These are phyloP conservation scores for Xerocomellus chrysenteron DNA, from an alignment of 768 basidiomycete genomes.

Conservation along the genomic window DNA sequence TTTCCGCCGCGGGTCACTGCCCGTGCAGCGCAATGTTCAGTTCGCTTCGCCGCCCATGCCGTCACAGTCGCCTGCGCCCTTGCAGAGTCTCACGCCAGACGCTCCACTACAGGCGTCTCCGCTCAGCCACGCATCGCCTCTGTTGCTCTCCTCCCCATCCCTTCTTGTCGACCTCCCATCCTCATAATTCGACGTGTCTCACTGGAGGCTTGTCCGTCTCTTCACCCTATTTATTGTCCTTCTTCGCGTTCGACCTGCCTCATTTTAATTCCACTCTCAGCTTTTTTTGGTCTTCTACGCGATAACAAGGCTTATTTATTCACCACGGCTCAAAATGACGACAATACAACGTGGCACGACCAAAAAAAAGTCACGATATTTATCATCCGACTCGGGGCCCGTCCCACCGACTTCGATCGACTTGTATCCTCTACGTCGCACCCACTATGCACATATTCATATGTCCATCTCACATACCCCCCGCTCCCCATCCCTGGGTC, in stretches of 20 bases:
- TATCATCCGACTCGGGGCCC: slow-evolving; percentile 17
- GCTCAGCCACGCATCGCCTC: slow-evolving; percentile 28
- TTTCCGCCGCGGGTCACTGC: slow-evolving; percentile 34
- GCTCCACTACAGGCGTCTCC: slow-evolving; percentile 24
- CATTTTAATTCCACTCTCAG: slow-evolving; percentile 3
- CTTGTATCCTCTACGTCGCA: slow-evolving; percentile 32
- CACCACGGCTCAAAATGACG: slow-evolving; percentile 28
- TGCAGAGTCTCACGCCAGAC: slow-evolving; percentile 29
- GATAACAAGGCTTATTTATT: slow-evolving; percentile 32
- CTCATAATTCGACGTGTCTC: slow-evolving; percentile 11
- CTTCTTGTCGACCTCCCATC: slow-evolving; percentile 22
- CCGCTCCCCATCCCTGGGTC: slow-evolving; percentile 12
- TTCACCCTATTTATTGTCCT: slow-evolving; percentile 32
- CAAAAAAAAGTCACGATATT: slow-evolving; percentile 27
- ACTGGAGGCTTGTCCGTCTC: slow-evolving; percentile 1
- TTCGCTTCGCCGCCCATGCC: slow-evolving; percentile 34
- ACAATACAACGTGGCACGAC: slow-evolving; percentile 21
- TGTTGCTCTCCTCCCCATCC: slow-evolving; percentile 22
- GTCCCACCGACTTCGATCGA: slow-evolving; percentile 11
- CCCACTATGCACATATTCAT: slow-evolving; percentile 27
- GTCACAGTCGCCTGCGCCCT: slow-evolving; percentile 25
- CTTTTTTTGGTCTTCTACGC: slow-evolving; percentile 21
- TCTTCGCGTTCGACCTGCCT: slow-evolving; percentile 17
- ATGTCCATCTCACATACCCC: slow-evolving; percentile 18
- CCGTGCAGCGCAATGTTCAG: slow-evolving; percentile 26